Conservation (phyloP, 2,329 filamentous ascomycete species). For the Pseudogymnoascus sp. region DNA sequence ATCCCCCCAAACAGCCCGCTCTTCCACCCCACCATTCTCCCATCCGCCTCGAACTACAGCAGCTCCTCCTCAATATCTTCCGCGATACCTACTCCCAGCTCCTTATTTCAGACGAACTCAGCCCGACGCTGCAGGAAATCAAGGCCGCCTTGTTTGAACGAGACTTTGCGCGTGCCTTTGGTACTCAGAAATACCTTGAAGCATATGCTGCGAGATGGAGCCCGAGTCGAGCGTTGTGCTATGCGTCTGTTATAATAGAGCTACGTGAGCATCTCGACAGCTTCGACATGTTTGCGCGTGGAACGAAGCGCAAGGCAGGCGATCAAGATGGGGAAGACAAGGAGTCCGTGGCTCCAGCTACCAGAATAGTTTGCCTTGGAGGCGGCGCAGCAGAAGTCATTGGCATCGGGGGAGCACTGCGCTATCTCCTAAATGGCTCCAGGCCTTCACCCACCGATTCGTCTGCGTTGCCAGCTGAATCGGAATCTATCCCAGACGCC, state of each 20-base stretch:
- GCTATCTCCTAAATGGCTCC: conserved; percentile 27
- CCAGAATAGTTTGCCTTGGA: conserved; percentile 23
- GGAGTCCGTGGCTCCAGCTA: neutral
- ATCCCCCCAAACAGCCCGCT: neutral
- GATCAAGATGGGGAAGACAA: conserved; percentile 12
- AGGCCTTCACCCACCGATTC: conserved; percentile 4
- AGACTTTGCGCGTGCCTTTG: conserved; percentile 77
- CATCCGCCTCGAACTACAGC: conserved; percentile 50
- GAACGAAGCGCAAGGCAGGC: conserved; percentile 6
- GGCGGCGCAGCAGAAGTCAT: conserved; percentile 57
- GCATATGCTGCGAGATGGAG: conserved; percentile 90
- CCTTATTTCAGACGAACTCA: conserved; percentile 41
- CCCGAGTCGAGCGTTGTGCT: conserved; percentile 74
- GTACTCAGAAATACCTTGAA: conserved; percentile 59
- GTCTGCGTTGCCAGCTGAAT: neutral
- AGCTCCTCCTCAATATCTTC: conserved; percentile 68
- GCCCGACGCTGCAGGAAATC: conserved; percentile 63
- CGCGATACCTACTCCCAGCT: conserved; percentile 50
- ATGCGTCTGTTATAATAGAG: conserved; percentile 50
- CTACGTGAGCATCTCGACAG: conserved; percentile 18
- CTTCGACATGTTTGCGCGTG: neutral
- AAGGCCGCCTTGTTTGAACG: conserved; percentile 81
- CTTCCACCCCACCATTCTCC: neutral
- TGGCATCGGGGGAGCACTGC: conserved; percentile 49
- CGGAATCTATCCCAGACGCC: neutral